Percentiles rank a stretch among this genome's conserved stretches.
Conservation (phyloP, 2,329 filamentous ascomycete species). For the Beauveria pseudobassiana region DNA sequence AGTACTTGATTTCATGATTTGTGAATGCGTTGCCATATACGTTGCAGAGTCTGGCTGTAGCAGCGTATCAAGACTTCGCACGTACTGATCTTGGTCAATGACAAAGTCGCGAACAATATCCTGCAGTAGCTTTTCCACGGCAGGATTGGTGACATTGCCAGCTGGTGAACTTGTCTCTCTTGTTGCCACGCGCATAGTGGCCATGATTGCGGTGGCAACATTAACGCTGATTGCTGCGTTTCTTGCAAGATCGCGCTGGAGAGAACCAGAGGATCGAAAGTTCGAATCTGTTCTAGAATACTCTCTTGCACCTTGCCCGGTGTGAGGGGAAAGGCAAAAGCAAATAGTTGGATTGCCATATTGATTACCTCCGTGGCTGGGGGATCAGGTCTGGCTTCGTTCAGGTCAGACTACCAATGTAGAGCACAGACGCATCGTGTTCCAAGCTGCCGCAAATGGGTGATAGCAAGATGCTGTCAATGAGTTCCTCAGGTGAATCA, state of each 20-base stretch:
- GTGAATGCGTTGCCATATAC: slow-evolving; percentile 82
- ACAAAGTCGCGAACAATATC: slow-evolving; percentile 67
- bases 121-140: slow-evolving; percentile 78
- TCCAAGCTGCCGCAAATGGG: slow-evolving; percentile 80
- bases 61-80: slow-evolving; percentile 78
- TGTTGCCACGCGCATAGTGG: slow-evolving; percentile 73
- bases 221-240: slow-evolving; percentile 91
- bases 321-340: slow-evolving; percentile 82
- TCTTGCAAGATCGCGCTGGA: slow-evolving; percentile 79
- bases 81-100: slow-evolving; percentile 73
- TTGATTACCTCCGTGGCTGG: slow-evolving; percentile 92
- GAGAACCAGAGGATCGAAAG: slow-evolving; percentile 68
- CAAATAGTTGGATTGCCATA: slow-evolving; percentile 86
- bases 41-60: slow-evolving; percentile 77
- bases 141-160: slow-evolving; percentile 65
- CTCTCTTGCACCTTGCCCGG: slow-evolving; percentile 91
- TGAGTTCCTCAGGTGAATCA: slow-evolving; percentile 54
- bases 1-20: slow-evolving; percentile 78
- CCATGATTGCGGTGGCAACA: slow-evolving; percentile 71
- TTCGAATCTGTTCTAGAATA: slow-evolving; percentile 86
- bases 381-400: slow-evolving; percentile 56
- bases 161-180: slow-evolving; percentile 68
- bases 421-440: slow-evolving; percentile 80
- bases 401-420: slow-evolving; percentile 45
- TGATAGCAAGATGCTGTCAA: slow-evolving; percentile 54